Evolutionary conservation across 2,329 filamentous ascomycete genomes (phyloP).

Genomic region (Epichloe aotearoae): DNA sequence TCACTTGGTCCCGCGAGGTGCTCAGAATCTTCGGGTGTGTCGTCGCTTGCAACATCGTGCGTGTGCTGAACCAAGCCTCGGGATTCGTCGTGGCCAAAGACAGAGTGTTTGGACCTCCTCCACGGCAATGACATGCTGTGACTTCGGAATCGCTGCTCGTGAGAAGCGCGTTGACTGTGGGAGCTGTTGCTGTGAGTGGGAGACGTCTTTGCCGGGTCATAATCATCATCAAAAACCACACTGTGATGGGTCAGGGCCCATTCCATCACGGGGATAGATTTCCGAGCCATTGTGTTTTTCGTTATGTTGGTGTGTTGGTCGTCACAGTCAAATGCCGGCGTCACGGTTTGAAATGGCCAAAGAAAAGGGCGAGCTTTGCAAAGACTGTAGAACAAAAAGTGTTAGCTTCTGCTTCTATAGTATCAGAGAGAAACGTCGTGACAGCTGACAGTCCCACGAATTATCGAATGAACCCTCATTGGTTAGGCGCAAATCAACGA

Average conservation of each 20-base stretch:
- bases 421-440: background rate
- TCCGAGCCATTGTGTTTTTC: slow-evolving; percentile 1
- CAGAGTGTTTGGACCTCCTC: slow-evolving; percentile 32
- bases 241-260: slow-evolving; percentile 1
- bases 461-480: too few relatives aligned
- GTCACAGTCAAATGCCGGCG: background rate
- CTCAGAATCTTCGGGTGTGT: slow-evolving; percentile 15
- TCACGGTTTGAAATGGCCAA: too few relatives aligned
- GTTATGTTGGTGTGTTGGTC: background rate
- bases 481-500: too few relatives aligned
- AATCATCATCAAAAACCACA: slow-evolving; percentile 1
- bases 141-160: slow-evolving; percentile 31
- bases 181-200: background rate
- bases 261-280: slow-evolving; percentile 6
- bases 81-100: slow-evolving; percentile 22
- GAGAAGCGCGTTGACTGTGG: slow-evolving; percentile 7
- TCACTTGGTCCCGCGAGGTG: slow-evolving; percentile 10
- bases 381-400: background rate
- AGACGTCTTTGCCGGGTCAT: slow-evolving; percentile 3
- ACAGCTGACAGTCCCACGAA: too few relatives aligned
- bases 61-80: slow-evolving; percentile 15
- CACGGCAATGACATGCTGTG: slow-evolving; percentile 37
- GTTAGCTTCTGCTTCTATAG: background rate
- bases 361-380: background rate
- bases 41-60: slow-evolving; percentile 21